A percentile compares a stretch with the other conserved stretches of the same genome.
These are phyloP conservation scores for Syzygium grande DNA, from an alignment of 345 rosid genomes.

Conservation along the genomic window DNA sequence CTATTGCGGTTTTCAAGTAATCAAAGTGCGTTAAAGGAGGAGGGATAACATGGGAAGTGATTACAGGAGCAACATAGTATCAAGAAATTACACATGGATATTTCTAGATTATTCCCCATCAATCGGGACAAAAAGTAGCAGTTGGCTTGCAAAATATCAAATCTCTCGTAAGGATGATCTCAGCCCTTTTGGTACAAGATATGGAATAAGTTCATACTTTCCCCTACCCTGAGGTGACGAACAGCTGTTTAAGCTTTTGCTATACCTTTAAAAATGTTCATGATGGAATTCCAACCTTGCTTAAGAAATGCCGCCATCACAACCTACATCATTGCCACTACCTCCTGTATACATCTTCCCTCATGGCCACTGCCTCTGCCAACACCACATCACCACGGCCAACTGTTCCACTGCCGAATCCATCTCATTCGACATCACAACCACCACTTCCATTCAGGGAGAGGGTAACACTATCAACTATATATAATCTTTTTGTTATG, in stretches of 20 bases:
- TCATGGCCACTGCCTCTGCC: not conserved
- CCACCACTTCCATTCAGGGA: not conserved
- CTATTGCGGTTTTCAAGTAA: slow-evolving; percentile 16
- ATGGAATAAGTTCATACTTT: not conserved
- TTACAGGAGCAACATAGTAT: not conserved
- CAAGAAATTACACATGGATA: not conserved
- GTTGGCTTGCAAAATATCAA: not conserved
- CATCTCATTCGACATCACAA: not conserved
- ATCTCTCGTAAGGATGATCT: not conserved
- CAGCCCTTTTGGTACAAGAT: not conserved
- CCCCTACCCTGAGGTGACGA: not conserved
- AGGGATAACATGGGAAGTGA: not conserved
- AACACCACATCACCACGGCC: not conserved
- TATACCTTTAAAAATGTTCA: not conserved
- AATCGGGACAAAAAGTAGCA: not conserved
- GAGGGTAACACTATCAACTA: not conserved
- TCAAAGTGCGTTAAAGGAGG: not conserved
- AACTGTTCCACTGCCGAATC: not conserved
- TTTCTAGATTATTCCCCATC: not conserved
- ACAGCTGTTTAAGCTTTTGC: not conserved
- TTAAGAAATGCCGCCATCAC: not conserved
- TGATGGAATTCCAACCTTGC: not conserved
- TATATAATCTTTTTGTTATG: not conserved
- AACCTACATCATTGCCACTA: not conserved
- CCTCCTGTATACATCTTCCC: not conserved